These are phyloP conservation scores for Naumovozyma castellii DNA, from an alignment of 805 yeast species.

Conservation along the genomic window DNA sequence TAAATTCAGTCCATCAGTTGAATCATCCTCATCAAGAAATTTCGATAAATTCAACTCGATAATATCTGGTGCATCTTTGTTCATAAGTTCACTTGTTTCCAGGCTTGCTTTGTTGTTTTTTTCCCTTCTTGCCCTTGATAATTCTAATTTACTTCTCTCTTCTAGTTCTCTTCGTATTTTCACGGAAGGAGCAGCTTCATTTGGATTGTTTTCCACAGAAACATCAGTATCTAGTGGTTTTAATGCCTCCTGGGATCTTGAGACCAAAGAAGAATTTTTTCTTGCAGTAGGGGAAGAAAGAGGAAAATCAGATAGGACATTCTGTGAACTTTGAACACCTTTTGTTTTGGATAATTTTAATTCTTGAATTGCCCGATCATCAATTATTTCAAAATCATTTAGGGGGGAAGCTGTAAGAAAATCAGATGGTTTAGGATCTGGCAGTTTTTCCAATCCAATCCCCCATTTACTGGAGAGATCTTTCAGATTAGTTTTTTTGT, in stretches of 20 bases:
- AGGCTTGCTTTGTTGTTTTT: neutral
- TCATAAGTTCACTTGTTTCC: neutral
- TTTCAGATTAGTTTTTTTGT: neutral
- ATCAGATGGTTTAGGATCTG: no score
- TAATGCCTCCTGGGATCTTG: neutral
- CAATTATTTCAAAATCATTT: no score
- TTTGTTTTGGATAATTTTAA: neutral
- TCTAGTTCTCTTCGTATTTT: neutral
- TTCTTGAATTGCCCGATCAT: no score
- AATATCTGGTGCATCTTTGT: neutral
- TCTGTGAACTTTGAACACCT: constrained; percentile 2
- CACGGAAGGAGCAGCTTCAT: neutral
- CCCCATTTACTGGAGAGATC: neutral
- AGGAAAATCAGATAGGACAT: constrained; percentile 7
- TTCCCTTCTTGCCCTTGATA: neutral
- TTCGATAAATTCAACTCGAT: constrained; percentile 11
- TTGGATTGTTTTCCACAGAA: neutral
- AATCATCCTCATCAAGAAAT: constrained; percentile 8
- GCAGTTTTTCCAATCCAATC: neutral
- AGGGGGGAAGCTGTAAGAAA: no score
- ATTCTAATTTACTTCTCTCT: neutral
- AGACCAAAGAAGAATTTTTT: neutral
- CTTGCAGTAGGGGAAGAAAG: constrained; percentile 9
- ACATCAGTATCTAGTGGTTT: neutral
- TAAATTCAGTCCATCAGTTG: neutral